These are phyloP conservation scores for Linnemannia schmuckeri DNA, from an alignment of 192 early-diverging fungal species.

Conservation along the genomic window DNA sequence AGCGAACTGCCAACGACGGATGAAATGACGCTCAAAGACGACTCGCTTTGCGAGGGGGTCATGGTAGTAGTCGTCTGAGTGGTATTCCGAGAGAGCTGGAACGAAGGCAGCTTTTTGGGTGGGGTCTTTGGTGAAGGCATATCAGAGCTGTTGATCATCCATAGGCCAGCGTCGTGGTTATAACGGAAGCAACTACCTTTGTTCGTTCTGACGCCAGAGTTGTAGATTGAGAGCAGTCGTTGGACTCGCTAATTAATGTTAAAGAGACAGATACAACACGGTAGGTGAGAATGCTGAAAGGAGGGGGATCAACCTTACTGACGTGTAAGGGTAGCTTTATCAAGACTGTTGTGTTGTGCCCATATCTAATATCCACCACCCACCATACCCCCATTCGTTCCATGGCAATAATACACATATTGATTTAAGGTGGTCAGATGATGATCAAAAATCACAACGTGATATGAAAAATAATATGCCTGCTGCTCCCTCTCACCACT, in stretches of 20 bases:
- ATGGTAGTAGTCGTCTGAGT: conserved; percentile 35
- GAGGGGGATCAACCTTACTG: not conserved
- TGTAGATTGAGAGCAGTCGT: conserved; percentile 41
- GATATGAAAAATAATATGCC: conserved; percentile 22
- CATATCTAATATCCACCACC: not conserved
- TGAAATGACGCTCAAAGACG: conserved; percentile 51
- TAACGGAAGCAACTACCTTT: conserved; percentile 47
- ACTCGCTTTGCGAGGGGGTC: conserved; percentile 43
- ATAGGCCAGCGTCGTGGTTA: conserved; percentile 29
- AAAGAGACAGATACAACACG: too few species aligned
- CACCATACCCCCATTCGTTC: not conserved
- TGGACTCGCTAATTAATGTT: conserved; percentile 40
- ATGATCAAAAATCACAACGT: conserved; percentile 23
- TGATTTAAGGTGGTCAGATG: conserved; percentile 14
- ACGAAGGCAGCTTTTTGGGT: conserved; percentile 43
- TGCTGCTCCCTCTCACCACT: not conserved
- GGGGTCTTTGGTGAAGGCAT: conserved; percentile 14
- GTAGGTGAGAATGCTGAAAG: not conserved
- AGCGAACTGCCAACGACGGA: conserved; percentile 45
- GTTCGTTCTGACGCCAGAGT: conserved; percentile 25
- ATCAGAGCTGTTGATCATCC: conserved; percentile 36
- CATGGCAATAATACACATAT: conserved; percentile 2
- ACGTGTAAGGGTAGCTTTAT: not conserved
- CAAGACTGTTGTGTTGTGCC: too few species aligned
- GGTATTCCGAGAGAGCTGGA: conserved; percentile 50